Evolutionary conservation across 306 rosid genomes (phyloP).

Genomic region (Rubus parviflorus): DNA sequence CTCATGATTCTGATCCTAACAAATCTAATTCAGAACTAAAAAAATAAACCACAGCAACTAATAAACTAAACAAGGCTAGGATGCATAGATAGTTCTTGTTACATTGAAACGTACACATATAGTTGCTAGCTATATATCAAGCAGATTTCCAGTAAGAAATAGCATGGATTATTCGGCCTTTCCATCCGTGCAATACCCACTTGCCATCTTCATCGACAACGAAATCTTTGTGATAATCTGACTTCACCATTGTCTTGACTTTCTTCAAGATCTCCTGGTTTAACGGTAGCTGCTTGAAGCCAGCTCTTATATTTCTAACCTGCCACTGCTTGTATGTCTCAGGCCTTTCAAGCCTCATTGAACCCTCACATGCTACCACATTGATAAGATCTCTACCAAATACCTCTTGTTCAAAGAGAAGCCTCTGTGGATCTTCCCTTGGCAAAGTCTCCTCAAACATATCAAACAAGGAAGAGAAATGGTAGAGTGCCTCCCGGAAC

Average conservation of each 20-base stretch:
- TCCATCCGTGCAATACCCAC: slow-evolving; percentile 91
- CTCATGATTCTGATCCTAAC: not conserved
- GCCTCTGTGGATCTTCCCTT: slow-evolving; percentile 55
- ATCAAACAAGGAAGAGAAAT: slow-evolving; percentile 74
- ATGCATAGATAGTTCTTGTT: slow-evolving; percentile 1
- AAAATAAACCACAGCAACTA: not conserved
- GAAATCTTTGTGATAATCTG: slow-evolving; percentile 70
- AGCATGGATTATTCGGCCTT: slow-evolving; percentile 64
- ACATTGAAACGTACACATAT: not conserved
- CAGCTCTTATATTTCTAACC: slow-evolving; percentile 64
- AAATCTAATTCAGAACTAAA: not conserved
- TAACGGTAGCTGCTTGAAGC: slow-evolving; percentile 60
- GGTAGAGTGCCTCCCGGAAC: slow-evolving; percentile 74
- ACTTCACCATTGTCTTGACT: slow-evolving; percentile 46
- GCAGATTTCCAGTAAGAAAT: slow-evolving; percentile 72
- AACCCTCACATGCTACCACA: slow-evolving; percentile 87
- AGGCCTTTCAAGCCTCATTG: slow-evolving; percentile 75
- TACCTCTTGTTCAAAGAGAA: slow-evolving; percentile 54
- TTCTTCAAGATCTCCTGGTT: slow-evolving; percentile 44
- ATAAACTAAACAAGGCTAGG: not conserved
- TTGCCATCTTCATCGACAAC: slow-evolving; percentile 63
- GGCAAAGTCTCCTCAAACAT: slow-evolving; percentile 67
- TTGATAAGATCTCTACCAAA: slow-evolving; percentile 69
- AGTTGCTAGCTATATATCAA: slow-evolving; percentile 19
- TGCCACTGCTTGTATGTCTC: slow-evolving; percentile 95